Conservation (phyloP, 306 rosid genomes). For the Ceratonia siliqua region DNA sequence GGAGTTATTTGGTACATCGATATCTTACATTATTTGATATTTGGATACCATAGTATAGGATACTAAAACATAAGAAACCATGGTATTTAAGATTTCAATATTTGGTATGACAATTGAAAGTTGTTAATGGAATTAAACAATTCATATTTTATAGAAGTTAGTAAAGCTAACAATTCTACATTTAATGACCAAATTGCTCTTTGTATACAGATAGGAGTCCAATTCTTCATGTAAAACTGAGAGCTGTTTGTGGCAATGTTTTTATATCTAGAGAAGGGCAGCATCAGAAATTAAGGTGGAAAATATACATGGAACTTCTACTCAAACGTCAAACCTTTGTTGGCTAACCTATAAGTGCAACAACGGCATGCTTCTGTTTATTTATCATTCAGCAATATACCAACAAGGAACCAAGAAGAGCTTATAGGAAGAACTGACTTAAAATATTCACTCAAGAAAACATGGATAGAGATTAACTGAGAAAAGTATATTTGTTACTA, state of each 20-base stretch:
- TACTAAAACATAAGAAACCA: too few species aligned
- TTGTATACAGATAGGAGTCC: not conserved
- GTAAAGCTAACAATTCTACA: too few species aligned
- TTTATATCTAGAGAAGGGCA: not conserved
- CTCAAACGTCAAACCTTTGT: constrained; percentile 15
- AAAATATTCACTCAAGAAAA: not conserved
- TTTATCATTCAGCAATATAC: not conserved
- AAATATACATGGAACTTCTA: not conserved
- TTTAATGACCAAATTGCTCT: not conserved
- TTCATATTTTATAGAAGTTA: too few species aligned
- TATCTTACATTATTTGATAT: too few species aligned
- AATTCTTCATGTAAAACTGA: not conserved
- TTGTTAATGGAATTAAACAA: too few species aligned
- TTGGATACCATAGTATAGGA: too few species aligned
- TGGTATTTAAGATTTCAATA: too few species aligned
- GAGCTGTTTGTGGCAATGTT: not conserved
- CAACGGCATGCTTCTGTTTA: not conserved
- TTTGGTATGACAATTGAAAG: too few species aligned
- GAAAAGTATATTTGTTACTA: not conserved
- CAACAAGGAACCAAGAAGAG: not conserved
- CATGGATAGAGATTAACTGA: not conserved
- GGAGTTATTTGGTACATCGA: too few species aligned
- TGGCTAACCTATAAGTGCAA: constrained; percentile 3
- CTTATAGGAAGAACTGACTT: constrained; percentile 20
- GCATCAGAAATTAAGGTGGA: not conserved